Conservation (phyloP, 2,329 filamentous ascomycete species). For the Thelonectria blattea region DNA sequence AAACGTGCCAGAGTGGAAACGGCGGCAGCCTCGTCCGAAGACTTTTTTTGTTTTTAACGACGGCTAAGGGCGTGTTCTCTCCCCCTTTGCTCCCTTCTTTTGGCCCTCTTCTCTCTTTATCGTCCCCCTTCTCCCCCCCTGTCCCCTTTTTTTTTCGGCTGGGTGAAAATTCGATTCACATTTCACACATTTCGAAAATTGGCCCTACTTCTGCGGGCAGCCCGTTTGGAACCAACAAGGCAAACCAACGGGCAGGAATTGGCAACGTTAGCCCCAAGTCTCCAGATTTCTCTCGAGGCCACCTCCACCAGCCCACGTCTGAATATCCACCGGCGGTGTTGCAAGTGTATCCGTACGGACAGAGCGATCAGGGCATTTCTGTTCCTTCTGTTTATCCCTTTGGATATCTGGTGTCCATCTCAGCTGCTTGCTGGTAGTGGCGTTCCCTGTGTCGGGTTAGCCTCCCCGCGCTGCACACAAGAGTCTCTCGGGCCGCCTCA, state of each 20-base stretch:
- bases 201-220: constrained; percentile 20
- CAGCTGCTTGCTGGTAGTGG: background rate
- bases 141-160: constrained; percentile 8
- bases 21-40: background rate
- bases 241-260: constrained; percentile 16
- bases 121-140: constrained; percentile 5
- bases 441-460: constrained; percentile 1
- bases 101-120: background rate
- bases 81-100: background rate
- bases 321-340: constrained; percentile 6
- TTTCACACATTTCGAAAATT: constrained; percentile 4
- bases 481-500: constrained; percentile 11
- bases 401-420: no score
- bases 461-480: constrained; percentile 7
- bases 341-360: constrained; percentile 21
- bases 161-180: constrained; percentile 1
- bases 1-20: background rate
- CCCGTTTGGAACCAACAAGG: constrained; percentile 19
- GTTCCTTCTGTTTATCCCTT: background rate
- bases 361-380: background rate
- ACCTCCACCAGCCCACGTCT: constrained; percentile 6
- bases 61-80: constrained; percentile 1
- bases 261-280: constrained; percentile 13
- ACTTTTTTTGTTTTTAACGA: background rate
- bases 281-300: constrained; percentile 7